Conservation (phyloP, 1,284 basidiomycete genomes). For the Pulchroboletus neoregius region DNA sequence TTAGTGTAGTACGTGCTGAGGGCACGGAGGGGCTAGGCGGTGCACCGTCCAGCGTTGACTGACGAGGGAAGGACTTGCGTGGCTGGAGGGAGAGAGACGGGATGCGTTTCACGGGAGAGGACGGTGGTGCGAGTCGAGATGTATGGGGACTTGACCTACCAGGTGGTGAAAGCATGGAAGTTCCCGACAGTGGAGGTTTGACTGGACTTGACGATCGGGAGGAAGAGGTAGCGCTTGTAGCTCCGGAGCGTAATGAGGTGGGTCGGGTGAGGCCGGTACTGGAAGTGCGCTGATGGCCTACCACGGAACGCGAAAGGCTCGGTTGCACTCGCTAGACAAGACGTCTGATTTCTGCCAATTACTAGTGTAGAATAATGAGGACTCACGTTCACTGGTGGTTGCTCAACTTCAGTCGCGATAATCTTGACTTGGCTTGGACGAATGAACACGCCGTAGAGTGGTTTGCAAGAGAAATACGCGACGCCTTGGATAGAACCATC, state of each 20-base stretch:
- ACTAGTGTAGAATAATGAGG: not conserved
- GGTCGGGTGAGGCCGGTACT: slow-evolving; percentile 37
- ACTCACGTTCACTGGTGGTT: slow-evolving; percentile 30
- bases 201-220: slow-evolving; percentile 43
- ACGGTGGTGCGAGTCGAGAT: slow-evolving; percentile 33
- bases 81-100: slow-evolving; percentile 36
- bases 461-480: slow-evolving; percentile 80
- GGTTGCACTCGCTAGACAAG: slow-evolving; percentile 19
- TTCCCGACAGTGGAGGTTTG: slow-evolving; percentile 24
- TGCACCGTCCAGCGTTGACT: slow-evolving; percentile 27
- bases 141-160: slow-evolving; percentile 24
- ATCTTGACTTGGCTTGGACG: slow-evolving; percentile 83
- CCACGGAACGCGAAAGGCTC: slow-evolving; percentile 23
- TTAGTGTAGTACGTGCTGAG: slow-evolving; percentile 14
- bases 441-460: slow-evolving; percentile 86
- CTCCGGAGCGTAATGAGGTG: slow-evolving; percentile 34
- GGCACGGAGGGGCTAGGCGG: slow-evolving; percentile 25
- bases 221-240: slow-evolving; percentile 26
- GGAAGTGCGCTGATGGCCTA: slow-evolving; percentile 40
- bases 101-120: slow-evolving; percentile 41
- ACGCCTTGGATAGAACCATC: slow-evolving; percentile 86
- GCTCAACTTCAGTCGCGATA: slow-evolving; percentile 44
- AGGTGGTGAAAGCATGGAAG: slow-evolving; percentile 22
- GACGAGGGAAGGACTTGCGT: slow-evolving; percentile 33
- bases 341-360: not conserved